Percentiles rank a stretch among this genome's conserved stretches.
phyloP scores from a whole-genome alignment of 208 protist species.

The Tritrichomonas musculus region DNA sequence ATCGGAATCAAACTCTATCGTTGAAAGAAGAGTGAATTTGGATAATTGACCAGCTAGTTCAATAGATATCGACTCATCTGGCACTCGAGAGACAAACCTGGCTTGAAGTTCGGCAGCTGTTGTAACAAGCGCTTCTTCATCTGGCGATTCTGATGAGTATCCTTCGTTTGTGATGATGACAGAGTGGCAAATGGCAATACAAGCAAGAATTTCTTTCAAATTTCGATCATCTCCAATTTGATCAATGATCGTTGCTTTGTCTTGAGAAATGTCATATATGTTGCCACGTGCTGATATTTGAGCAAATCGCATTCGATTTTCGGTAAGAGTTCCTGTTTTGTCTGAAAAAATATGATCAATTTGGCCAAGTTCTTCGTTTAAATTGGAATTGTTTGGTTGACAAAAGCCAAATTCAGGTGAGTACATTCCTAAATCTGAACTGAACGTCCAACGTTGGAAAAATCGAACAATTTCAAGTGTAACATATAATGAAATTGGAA shows the following conservation, averaged over 20 bases:
- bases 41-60: neutral
- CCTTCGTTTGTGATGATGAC: neutral
- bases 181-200: neutral
- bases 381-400: slow-evolving; percentile 33
- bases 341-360: slow-evolving; percentile 61
- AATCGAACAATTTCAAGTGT: slow-evolving; percentile 44
- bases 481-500: slow-evolving; percentile 46
- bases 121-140: slow-evolving; percentile 5
- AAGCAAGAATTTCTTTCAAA: neutral
- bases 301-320: slow-evolving; percentile 52
- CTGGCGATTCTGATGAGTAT: neutral
- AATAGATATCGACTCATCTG: neutral
- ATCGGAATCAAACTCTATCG: slow-evolving; percentile 93
- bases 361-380: slow-evolving; percentile 49
- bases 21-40: slow-evolving; percentile 35
- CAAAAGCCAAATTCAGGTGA: neutral
- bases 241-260: neutral
- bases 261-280: neutral
- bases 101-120: neutral
- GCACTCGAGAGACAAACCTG: neutral
- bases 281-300: neutral
- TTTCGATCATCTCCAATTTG: neutral
- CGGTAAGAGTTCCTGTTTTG: slow-evolving; percentile 63
- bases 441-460: slow-evolving; percentile 14
- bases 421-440: neutral